Evolutionary conservation across 2,329 filamentous ascomycete genomes (phyloP).

Genomic region (Talaromyces rugulosus): DNA sequence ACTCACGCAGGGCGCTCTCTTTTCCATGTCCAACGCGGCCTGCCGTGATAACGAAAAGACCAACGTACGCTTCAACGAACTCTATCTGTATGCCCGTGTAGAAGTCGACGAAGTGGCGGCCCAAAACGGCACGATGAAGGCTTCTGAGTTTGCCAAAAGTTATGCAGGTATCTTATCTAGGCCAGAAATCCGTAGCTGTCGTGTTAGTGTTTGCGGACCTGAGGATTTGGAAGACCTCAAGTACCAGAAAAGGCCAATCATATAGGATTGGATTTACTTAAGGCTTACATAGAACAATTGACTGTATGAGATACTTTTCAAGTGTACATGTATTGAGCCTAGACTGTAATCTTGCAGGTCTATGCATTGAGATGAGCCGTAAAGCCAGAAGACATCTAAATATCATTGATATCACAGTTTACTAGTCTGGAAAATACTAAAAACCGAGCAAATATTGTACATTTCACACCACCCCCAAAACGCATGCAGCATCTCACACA

Average conservation of each 20-base stretch:
- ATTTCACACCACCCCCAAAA: not conserved
- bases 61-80: slow-evolving; percentile 8
- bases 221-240: slow-evolving; percentile 1
- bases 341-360: not conserved
- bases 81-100: slow-evolving; percentile 3
- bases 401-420: not conserved
- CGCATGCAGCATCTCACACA: not conserved
- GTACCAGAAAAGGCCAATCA: not conserved
- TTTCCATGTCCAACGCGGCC: slow-evolving; percentile 8
- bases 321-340: not conserved
- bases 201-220: not conserved
- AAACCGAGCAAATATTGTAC: not conserved
- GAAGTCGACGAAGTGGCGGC: slow-evolving; percentile 4
- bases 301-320: not conserved
- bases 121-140: slow-evolving; percentile 3
- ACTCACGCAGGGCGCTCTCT: slow-evolving; percentile 5
- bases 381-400: not conserved
- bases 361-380: not conserved
- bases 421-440: not conserved
- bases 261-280: not conserved
- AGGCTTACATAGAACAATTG: not conserved
- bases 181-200: slow-evolving; percentile 1
- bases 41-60: slow-evolving; percentile 9
- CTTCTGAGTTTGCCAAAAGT: slow-evolving; percentile 6
- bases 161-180: not conserved